Evolutionary conservation across 2,329 filamentous ascomycete species (phyloP).

Genomic region (Lecanosticta acicola): DNA sequence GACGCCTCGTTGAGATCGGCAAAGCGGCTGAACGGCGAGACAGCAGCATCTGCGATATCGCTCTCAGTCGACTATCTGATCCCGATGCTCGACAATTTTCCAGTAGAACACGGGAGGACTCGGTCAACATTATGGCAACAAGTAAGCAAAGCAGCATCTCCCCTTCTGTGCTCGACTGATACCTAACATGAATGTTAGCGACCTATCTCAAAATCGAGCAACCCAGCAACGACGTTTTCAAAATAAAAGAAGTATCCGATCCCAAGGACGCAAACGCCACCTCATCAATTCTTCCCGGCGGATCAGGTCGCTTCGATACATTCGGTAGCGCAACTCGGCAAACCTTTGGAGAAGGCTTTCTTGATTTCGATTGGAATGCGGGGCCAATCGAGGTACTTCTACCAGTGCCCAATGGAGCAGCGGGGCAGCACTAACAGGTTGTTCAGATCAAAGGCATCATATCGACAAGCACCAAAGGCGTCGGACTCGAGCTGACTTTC

Average conservation of each 20-base stretch:
- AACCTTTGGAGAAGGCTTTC: neutral
- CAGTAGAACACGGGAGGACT: neutral
- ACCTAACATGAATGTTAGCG: neutral
- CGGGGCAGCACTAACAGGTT: neutral
- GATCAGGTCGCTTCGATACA: neutral
- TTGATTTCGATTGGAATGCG: slow-evolving; percentile 1
- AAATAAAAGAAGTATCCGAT: neutral
- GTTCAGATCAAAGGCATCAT: slow-evolving; percentile 1
- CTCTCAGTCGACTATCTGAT: neutral
- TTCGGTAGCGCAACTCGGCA: neutral
- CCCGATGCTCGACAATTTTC: neutral
- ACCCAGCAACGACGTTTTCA: neutral
- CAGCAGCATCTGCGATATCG: neutral
- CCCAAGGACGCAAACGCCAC: neutral
- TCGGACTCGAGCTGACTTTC: slow-evolving; percentile 1
- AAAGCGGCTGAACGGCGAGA: neutral
- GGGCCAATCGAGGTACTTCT: slow-evolving; percentile 1
- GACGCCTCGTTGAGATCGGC: neutral
- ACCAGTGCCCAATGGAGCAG: neutral
- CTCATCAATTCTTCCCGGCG: neutral
- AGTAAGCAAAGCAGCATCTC: neutral
- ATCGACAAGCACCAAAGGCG: neutral
- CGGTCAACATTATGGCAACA: neutral
- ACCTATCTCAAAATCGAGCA: neutral
- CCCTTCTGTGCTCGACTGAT: neutral